phyloP scores from a whole-genome alignment of 2,329 filamentous ascomycete species.

The Ramularia collo-cygni region DNA sequence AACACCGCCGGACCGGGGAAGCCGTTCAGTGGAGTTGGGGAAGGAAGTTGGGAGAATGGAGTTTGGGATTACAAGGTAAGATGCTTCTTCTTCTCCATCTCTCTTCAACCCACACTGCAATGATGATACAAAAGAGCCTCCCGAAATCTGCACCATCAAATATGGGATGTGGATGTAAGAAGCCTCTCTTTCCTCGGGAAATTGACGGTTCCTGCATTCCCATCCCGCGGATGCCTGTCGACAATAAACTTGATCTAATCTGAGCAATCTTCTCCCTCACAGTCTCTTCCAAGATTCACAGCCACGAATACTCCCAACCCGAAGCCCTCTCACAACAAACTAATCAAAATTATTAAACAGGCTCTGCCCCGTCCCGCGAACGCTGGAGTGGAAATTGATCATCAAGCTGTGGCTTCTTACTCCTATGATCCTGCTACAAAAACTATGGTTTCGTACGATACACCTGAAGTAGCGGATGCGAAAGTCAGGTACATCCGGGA shows the following conservation, averaged over 20 bases:
- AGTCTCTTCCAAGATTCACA: neutral
- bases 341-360: too few relatives aligned
- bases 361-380: conserved; percentile 60
- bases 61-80: conserved; percentile 75
- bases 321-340: neutral
- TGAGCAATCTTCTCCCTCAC: conserved; percentile 20
- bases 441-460: conserved; percentile 72
- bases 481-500: conserved; percentile 68
- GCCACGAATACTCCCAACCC: too few relatives aligned
- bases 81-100: neutral
- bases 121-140: conserved; percentile 31
- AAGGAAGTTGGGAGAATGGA: conserved; percentile 77
- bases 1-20: conserved; percentile 68
- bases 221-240: conserved; percentile 1
- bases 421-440: conserved; percentile 60
- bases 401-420: conserved; percentile 62
- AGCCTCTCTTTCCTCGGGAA: conserved; percentile 5
- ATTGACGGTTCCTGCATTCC: conserved; percentile 11
- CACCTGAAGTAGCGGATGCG: conserved; percentile 54
- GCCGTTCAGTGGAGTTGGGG: conserved; percentile 63
- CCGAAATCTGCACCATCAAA: conserved; percentile 6
- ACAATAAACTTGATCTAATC: conserved; percentile 35
- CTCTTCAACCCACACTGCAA: conserved; percentile 51
- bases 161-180: conserved; percentile 2
- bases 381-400: conserved; percentile 58